phyloP scores from a whole-genome alignment of 2,329 filamentous ascomycete species.

The Fusarium tuaranense region DNA sequence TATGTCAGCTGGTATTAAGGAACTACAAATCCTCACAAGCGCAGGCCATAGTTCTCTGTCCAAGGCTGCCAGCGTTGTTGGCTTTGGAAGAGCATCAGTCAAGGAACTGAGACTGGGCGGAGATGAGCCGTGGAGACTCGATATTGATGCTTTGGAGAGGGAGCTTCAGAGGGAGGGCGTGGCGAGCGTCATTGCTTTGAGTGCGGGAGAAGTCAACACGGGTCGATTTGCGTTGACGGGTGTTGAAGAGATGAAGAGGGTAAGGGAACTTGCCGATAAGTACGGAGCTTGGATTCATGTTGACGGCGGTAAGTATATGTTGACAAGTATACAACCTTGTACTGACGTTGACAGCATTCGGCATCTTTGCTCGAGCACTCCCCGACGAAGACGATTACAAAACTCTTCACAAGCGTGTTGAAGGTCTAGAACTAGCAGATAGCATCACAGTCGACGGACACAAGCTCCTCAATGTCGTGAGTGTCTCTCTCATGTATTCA shows the following conservation, averaged over 20 bases:
- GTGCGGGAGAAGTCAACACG: constrained; percentile 91
- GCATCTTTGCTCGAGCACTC: constrained; percentile 80
- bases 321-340: background rate
- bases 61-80: constrained; percentile 86
- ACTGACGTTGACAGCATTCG: constrained; percentile 72
- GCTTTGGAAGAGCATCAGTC: constrained; percentile 78
- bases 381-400: constrained; percentile 67
- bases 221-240: constrained; percentile 77
- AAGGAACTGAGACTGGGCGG: constrained; percentile 66
- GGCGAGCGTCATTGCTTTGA: constrained; percentile 83
- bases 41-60: constrained; percentile 85
- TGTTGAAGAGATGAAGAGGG: constrained; percentile 67
- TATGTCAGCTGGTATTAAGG: constrained; percentile 69
- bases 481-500: constrained; percentile 45
- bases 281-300: constrained; percentile 89
- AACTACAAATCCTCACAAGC: constrained; percentile 83
- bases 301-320: constrained; percentile 71
- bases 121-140: constrained; percentile 74
- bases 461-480: constrained; percentile 89
- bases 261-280: constrained; percentile 78
- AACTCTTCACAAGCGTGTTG: constrained; percentile 60
- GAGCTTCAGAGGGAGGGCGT: constrained; percentile 64
- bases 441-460: constrained; percentile 90
- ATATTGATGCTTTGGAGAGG: constrained; percentile 73
- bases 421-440: constrained; percentile 83